A percentile compares a stretch with the other conserved stretches of the same genome.
These are phyloP conservation scores for Escovopsis weberi DNA, from an alignment of 2,329 filamentous ascomycete genomes.

Conservation along the genomic window DNA sequence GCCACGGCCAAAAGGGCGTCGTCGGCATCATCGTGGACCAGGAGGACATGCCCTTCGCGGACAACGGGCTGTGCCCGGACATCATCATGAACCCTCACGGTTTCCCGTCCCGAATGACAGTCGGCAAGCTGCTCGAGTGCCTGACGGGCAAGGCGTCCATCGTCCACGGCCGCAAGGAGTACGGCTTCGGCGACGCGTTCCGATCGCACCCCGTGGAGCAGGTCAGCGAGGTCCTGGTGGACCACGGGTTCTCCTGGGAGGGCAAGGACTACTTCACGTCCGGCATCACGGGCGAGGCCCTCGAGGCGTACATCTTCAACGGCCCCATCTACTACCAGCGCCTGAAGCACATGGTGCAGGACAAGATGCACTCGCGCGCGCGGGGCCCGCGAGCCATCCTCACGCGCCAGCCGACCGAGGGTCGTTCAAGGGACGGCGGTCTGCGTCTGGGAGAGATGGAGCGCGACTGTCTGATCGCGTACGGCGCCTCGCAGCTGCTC, in stretches of 20 bases:
- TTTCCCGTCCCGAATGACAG: constrained; percentile 99
- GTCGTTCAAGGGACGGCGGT: constrained; percentile 82
- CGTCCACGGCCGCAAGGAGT: constrained; percentile 69
- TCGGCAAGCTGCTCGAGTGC: constrained; percentile 93
- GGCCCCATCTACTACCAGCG: constrained; percentile 99
- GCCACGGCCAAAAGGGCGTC: constrained; percentile 96
- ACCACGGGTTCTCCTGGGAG: constrained; percentile 87
- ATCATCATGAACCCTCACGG: constrained; percentile 99
- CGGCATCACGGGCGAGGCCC: constrained; percentile 83
- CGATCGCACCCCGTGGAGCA: constrained; percentile 71
- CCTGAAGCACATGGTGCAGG: constrained; percentile 99
- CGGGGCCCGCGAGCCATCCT: constrained; percentile 82
- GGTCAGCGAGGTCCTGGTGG: constrained; percentile 73
- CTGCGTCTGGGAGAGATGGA: constrained; percentile 96
- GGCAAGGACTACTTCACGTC: constrained; percentile 95
- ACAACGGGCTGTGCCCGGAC: constrained; percentile 81
- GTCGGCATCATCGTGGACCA: constrained; percentile 94
- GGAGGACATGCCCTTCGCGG: constrained; percentile 92
- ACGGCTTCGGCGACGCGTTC: constrained; percentile 71
- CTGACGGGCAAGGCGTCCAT: constrained; percentile 89
- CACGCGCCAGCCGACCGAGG: constrained; percentile 91
- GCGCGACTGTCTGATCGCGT: constrained; percentile 92
- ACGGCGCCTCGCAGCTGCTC: constrained; percentile 83
- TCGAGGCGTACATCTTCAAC: constrained; percentile 96
- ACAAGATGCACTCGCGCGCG: constrained; percentile 96